Evolutionary conservation across 768 basidiomycete species (phyloP), one percentile per base, ranked within the genome.

Genomic region (Tulasnella calospora): DNA sequence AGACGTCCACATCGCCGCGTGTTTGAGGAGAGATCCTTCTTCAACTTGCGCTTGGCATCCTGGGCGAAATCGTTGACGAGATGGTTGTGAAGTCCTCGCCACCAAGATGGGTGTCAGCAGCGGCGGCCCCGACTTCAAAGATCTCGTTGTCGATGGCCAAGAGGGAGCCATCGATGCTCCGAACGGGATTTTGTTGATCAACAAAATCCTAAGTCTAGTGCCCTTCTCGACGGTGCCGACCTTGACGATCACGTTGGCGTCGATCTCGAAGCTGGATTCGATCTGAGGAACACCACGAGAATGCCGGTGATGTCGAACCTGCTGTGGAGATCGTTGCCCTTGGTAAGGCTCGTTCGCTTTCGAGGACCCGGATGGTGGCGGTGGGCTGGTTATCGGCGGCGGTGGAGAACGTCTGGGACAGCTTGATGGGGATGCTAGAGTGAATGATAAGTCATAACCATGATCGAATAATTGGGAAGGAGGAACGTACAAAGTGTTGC

Each of bases 191-290:
- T 40, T 40, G 38, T 40, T 40, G 38, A 40, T 40, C 38, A 40
- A 40, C 38, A 40, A 40, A 40, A 40, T 40, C 38, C 38, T 40
- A 40, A 40, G 38, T 10, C 93, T 93, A 84, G 91, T 92, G 84
- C 93, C 95, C 92, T 97, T 97, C 85, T 98, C 96, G 44, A 92
- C 88, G 17, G 95, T 96, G 69, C 89, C 88, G 74, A 98, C 95
- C 85, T 94, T 96, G 91, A 98, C 92, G 82, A 97, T 96, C 87
- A 94, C 94, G 84, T 95, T 94, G 83, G 94, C 93, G 81, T 96
- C 95, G 82, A 97, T 93, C 86, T 97, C 95, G 83, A 99, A 98
- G 21, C 93, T 92, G 74, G 98, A 96, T 85, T 98, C 96, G 76
- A 99, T 97, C 81, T 40, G 38, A 40, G 38, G 38, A 40, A 40